phyloP scores from a whole-genome alignment of 768 basidiomycete genomes.

The Kwoniella botswanensis region DNA sequence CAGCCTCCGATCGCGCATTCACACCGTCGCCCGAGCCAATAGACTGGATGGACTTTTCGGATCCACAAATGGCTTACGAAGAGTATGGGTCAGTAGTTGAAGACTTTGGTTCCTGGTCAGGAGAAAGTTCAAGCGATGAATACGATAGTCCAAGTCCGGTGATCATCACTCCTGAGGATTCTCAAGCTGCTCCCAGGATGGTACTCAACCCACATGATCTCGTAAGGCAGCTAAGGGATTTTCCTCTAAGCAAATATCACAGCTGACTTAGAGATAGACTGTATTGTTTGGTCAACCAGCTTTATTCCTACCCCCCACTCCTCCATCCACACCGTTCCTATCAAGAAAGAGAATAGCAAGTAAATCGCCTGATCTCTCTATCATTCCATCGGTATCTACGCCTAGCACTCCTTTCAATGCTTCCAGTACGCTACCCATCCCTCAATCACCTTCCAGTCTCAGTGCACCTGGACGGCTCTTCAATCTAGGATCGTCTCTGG shows the following conservation, averaged over 20 bases:
- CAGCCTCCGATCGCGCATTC: conserved; percentile 1
- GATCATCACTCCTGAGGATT: conserved; percentile 14
- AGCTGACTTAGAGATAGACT: background rate
- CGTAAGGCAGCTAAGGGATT: background rate
- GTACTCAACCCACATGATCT: background rate
- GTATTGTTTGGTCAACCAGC: background rate
- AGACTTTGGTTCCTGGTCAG: conserved; percentile 8
- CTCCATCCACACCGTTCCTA: conserved; percentile 1
- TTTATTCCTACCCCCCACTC: background rate
- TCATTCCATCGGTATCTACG: conserved; percentile 10
- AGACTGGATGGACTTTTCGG: conserved; percentile 27
- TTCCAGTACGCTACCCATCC: background rate
- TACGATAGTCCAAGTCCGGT: conserved; percentile 9
- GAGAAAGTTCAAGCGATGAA: background rate
- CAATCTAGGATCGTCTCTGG: background rate
- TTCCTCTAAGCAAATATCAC: background rate
- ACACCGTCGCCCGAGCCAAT: conserved; percentile 10
- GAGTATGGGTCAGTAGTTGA: background rate
- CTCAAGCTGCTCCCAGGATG: conserved; percentile 1
- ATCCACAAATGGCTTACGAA: conserved; percentile 9
- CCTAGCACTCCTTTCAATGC: conserved; percentile 6
- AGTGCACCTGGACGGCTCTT: conserved; percentile 17
- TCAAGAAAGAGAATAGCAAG: background rate
- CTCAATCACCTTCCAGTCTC: conserved; percentile 8
- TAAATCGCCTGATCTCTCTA: conserved; percentile 19